Evolutionary conservation across 2,329 filamentous ascomycete species (phyloP).

Genomic region (Fusarium concolor): DNA sequence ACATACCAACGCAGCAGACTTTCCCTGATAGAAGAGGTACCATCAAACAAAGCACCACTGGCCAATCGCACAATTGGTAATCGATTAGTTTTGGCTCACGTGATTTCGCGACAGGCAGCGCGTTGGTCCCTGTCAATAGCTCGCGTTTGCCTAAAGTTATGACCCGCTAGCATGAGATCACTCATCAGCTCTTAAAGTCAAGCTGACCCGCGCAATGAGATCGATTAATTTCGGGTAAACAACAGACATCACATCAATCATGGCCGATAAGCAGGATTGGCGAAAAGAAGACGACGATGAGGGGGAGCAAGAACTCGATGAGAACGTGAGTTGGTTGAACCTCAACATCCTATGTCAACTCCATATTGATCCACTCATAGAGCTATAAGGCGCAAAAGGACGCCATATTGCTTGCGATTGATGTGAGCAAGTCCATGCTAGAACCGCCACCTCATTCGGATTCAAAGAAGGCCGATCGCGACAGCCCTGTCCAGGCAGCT

Average conservation of each 20-base stretch:
- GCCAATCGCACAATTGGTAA: constrained; percentile 47
- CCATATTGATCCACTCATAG: constrained; percentile 56
- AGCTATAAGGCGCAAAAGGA: constrained; percentile 94
- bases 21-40: constrained; percentile 13
- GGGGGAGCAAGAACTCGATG: constrained; percentile 69
- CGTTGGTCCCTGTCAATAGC: constrained; percentile 39
- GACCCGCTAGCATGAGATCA: constrained; percentile 41
- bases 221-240: constrained; percentile 15
- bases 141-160: constrained; percentile 51
- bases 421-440: constrained; percentile 91
- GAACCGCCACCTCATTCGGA: constrained; percentile 69
- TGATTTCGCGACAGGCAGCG: constrained; percentile 47
- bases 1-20: neutral
- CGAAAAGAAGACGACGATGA: constrained; percentile 72
- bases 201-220: constrained; percentile 36
- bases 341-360: constrained; percentile 5
- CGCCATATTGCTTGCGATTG: constrained; percentile 97
- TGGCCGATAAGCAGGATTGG: constrained; percentile 58
- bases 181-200: constrained; percentile 40
- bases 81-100: constrained; percentile 41
- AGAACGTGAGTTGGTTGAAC: constrained; percentile 61
- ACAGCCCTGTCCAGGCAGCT: constrained; percentile 84
- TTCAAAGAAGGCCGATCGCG: constrained; percentile 80
- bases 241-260: constrained; percentile 33
- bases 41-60: neutral